Evolutionary conservation across 805 yeast genomes (phyloP).

Genomic region (Pichia gijzeniarum): DNA sequence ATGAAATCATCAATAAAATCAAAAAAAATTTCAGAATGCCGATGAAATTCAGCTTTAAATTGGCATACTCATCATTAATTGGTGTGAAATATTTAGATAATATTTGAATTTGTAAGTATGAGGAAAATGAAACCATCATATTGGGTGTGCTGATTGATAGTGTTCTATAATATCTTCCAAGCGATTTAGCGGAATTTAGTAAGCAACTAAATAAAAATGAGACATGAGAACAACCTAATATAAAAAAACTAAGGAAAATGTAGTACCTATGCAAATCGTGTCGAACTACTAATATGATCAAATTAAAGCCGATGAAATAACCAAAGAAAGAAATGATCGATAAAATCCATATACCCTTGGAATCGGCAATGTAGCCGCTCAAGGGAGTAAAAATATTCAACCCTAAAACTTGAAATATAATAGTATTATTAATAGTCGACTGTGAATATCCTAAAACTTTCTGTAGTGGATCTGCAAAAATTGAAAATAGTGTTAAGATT

Average conservation of each 20-base stretch:
- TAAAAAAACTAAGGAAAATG: slow-evolving; percentile 45
- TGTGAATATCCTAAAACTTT: slow-evolving; percentile 53
- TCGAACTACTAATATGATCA: slow-evolving; percentile 36
- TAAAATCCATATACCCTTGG: slow-evolving; percentile 68
- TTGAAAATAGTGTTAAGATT: slow-evolving; percentile 35
- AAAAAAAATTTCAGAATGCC: slow-evolving; percentile 21
- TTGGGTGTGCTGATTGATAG: slow-evolving; percentile 81
- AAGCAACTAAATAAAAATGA: slow-evolving; percentile 62
- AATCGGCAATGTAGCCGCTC: slow-evolving; percentile 76
- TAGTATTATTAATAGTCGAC: slow-evolving; percentile 58
- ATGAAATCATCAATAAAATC: slow-evolving; percentile 13
- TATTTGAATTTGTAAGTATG: slow-evolving; percentile 26
- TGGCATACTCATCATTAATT: slow-evolving; percentile 8
- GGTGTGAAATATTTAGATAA: slow-evolving; percentile 17
- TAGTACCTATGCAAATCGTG: slow-evolving; percentile 28
- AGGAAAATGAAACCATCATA: slow-evolving; percentile 30
- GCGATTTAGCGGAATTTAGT: slow-evolving; percentile 74
- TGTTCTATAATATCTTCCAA: slow-evolving; percentile 59
- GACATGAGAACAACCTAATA: slow-evolving; percentile 67
- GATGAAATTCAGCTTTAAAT: slow-evolving; percentile 16
- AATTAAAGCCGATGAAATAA: slow-evolving; percentile 60
- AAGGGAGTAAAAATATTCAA: slow-evolving; percentile 78
- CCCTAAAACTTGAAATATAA: slow-evolving; percentile 71
- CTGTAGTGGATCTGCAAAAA: slow-evolving; percentile 69
- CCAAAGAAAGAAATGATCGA: slow-evolving; percentile 54